These are phyloP conservation scores for Lactarius sanguifluus DNA, from an alignment of 768 basidiomycete genomes.

Conservation along the genomic window DNA sequence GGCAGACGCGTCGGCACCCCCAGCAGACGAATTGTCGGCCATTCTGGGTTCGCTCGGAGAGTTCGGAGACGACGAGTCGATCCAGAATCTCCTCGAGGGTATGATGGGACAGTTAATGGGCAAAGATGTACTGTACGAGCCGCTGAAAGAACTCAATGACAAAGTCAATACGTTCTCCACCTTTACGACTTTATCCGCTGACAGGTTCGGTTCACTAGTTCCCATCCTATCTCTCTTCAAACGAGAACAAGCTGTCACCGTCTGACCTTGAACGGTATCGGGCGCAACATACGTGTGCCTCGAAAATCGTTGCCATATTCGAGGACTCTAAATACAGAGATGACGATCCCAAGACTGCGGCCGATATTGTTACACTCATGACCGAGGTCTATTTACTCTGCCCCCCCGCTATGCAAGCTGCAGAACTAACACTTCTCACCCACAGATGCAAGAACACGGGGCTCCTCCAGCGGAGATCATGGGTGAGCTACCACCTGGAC, in stretches of 20 bases:
- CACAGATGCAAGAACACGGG: conserved; percentile 77
- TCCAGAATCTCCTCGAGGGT: conserved; percentile 69
- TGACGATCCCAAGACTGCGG: conserved; percentile 45
- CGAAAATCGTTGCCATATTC: conserved; percentile 62
- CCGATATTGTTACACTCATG: conserved; percentile 67
- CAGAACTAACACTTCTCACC: neutral
- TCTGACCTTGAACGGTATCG: conserved; percentile 66
- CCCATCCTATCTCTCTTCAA: conserved; percentile 66
- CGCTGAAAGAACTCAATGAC: conserved; percentile 73
- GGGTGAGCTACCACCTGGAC: conserved; percentile 78
- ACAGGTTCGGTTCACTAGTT: conserved; percentile 48
- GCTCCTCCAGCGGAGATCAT: conserved; percentile 80
- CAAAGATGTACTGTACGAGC: conserved; percentile 84
- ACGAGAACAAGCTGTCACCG: conserved; percentile 50
- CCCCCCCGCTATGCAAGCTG: neutral
- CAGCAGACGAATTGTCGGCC: conserved; percentile 48
- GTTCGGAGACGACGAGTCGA: conserved; percentile 44
- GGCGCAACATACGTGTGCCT: conserved; percentile 57
- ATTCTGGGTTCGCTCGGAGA: conserved; percentile 51
- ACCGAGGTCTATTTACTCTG: conserved; percentile 52
- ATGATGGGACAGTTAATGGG: conserved; percentile 83
- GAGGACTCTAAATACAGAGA: conserved; percentile 62
- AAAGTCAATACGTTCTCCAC: conserved; percentile 47
- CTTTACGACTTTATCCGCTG: neutral
- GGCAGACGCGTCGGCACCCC: conserved; percentile 33